These are phyloP conservation scores for Cubamyces sp. DNA, from an alignment of 768 basidiomycete genomes.

Conservation along the genomic window DNA sequence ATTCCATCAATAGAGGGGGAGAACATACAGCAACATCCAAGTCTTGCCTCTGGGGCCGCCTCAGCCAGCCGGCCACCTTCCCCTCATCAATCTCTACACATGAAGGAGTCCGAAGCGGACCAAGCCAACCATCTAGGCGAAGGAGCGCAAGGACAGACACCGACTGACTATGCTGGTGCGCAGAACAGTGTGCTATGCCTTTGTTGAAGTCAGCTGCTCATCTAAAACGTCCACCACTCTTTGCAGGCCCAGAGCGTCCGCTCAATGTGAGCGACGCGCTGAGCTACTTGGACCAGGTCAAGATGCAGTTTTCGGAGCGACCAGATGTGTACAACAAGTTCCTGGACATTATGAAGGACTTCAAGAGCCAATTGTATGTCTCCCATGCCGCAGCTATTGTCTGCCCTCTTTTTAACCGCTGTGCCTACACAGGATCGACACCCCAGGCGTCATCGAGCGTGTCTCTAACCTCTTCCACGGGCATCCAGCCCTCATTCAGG, in stretches of 20 bases:
- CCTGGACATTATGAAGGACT: constrained; percentile 77
- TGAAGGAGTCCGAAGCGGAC: background rate
- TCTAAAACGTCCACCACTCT: background rate
- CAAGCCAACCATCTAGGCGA: background rate
- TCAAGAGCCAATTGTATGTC: constrained; percentile 63
- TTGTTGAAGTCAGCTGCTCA: background rate
- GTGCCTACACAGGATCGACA: constrained; percentile 80
- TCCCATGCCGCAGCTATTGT: background rate
- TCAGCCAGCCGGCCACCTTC: constrained; percentile 4
- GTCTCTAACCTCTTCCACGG: constrained; percentile 93
- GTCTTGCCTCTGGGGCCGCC: background rate
- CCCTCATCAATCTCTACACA: constrained; percentile 3
- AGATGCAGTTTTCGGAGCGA: constrained; percentile 58
- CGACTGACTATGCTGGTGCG: background rate
- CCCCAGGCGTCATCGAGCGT: constrained; percentile 94
- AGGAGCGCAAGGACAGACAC: background rate
- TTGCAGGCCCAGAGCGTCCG: constrained; percentile 42
- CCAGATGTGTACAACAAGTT: constrained; percentile 68
- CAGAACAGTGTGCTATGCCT: background rate
- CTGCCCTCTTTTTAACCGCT: background rate
- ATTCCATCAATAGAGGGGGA: background rate
- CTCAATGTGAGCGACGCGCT: constrained; percentile 67
- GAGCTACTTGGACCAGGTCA: constrained; percentile 67
- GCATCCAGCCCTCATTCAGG: constrained; percentile 89
- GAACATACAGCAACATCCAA: background rate